phyloP scores from a whole-genome alignment of 352 stramenopile species.

The Phytophthora citrophthora region DNA sequence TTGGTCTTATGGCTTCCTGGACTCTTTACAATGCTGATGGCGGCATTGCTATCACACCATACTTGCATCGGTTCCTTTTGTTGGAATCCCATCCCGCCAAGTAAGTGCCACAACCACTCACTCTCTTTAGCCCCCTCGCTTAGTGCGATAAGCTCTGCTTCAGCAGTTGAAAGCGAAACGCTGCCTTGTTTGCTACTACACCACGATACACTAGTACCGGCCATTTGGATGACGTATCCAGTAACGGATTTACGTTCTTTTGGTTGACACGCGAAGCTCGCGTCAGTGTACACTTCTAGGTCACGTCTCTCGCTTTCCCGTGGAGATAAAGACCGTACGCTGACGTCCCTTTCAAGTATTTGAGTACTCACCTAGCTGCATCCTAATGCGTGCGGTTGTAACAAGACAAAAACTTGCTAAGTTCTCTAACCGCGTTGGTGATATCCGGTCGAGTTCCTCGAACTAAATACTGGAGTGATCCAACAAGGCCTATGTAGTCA shows the following conservation, averaged over 20 bases:
- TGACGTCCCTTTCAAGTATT: slow-evolving; percentile 24
- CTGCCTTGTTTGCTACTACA: slow-evolving; percentile 8
- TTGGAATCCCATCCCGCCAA: slow-evolving; percentile 8
- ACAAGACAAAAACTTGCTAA: slow-evolving; percentile 29
- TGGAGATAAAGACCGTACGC: slow-evolving; percentile 10
- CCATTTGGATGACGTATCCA: slow-evolving; percentile 3
- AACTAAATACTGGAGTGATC: slow-evolving; percentile 38
- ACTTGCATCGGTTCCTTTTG: slow-evolving; percentile 4
- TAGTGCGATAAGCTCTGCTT: slow-evolving; percentile 16
- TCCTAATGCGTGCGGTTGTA: slow-evolving; percentile 37
- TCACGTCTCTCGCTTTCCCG: slow-evolving; percentile 7
- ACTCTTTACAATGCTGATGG: slow-evolving; percentile 13
- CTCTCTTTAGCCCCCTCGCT: slow-evolving; percentile 10
- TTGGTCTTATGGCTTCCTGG: slow-evolving; percentile 18
- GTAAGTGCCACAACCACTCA: slow-evolving; percentile 9
- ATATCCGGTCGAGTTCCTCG: slow-evolving; percentile 32
- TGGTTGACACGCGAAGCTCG: slow-evolving; percentile 6
- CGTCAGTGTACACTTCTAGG: slow-evolving; percentile 7
- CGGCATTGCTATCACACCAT: slow-evolving; percentile 12
- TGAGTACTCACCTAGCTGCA: slow-evolving; percentile 25
- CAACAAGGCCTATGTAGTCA: slow-evolving; percentile 23
- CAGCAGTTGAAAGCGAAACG: slow-evolving; percentile 12
- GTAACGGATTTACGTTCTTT: slow-evolving; percentile 13
- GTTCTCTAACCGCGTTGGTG: slow-evolving; percentile 35
- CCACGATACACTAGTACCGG: slow-evolving; percentile 4